Percentiles rank a stretch among this genome's conserved stretches.
Conservation (phyloP, 148 eudicot species). For the Arctostaphylos glauca region DNA sequence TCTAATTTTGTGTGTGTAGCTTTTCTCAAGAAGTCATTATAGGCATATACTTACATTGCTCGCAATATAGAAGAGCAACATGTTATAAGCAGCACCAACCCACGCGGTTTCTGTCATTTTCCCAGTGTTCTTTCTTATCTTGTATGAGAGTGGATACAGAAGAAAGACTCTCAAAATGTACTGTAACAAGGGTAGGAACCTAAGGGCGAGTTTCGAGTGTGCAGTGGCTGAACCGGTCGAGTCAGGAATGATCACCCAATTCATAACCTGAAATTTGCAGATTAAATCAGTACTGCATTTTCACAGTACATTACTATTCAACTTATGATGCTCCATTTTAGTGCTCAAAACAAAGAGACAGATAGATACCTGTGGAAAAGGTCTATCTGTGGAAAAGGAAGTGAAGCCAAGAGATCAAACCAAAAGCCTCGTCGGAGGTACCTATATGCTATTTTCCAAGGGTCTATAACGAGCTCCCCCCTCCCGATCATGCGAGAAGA, state of each 20-base stretch:
- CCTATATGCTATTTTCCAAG: conserved; percentile 43
- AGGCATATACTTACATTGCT: conserved; percentile 49
- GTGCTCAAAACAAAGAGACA: not conserved
- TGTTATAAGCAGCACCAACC: conserved; percentile 65
- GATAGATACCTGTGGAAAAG: no score
- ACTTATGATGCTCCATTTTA: not conserved
- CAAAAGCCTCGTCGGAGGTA: conserved; percentile 41
- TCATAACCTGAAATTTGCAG: conserved; percentile 30
- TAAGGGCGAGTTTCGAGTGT: conserved; percentile 38
- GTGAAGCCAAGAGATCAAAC: conserved; percentile 47
- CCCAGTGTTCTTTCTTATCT: conserved; percentile 56
- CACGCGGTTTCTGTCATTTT: conserved; percentile 56
- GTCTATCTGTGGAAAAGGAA: conserved; percentile 73
- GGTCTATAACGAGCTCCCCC: conserved; percentile 58
- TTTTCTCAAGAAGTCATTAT: not conserved
- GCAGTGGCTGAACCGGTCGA: conserved; percentile 30
- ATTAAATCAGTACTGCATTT: not conserved
- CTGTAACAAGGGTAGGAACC: conserved; percentile 45
- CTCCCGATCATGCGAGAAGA: conserved; percentile 59
- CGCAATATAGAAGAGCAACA: conserved; percentile 54
- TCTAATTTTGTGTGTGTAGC: not conserved
- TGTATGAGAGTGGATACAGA: conserved; percentile 46
- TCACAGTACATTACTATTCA: not conserved
- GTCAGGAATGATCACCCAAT: conserved; percentile 43
- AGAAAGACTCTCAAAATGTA: conserved; percentile 47